phyloP scores from a whole-genome alignment of 108 stramenopile species.

The Phaeodactylum tricornutum region DNA sequence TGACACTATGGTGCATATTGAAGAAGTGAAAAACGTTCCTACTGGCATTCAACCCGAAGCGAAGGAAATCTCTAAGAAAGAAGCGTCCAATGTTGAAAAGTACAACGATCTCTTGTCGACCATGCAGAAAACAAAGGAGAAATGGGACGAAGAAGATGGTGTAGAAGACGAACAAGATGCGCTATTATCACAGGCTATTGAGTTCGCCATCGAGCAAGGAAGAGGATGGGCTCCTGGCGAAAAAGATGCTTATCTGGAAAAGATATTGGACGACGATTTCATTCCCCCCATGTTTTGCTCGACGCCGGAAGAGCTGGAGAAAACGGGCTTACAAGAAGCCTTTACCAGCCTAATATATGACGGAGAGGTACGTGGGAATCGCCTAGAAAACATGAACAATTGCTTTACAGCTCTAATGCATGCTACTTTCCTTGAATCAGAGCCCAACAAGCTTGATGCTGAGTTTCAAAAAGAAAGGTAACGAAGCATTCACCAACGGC shows the following conservation, averaged over 20 bases:
- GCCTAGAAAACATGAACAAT: too few species aligned
- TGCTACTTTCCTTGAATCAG: too few species aligned
- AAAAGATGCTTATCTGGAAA: constrained; percentile 71
- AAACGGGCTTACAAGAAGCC: constrained; percentile 66
- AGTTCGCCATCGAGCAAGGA: constrained; percentile 71
- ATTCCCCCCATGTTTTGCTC: constrained; percentile 80
- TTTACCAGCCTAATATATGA: constrained; percentile 66
- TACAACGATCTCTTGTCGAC: constrained; percentile 42
- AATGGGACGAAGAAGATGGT: constrained; percentile 54
- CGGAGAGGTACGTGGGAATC: constrained; percentile 55
- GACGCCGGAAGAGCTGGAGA: constrained; percentile 59
- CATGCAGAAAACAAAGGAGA: constrained; percentile 43
- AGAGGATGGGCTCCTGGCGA: constrained; percentile 82
- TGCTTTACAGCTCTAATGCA: too few species aligned
- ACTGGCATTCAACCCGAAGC: neutral
- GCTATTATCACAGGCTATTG: constrained; percentile 78
- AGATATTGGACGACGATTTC: constrained; percentile 76
- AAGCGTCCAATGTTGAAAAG: constrained; percentile 2
- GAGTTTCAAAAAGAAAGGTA: constrained; percentile 63
- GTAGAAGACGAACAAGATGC: constrained; percentile 37
- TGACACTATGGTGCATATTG: neutral
- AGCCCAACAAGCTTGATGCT: constrained; percentile 64
- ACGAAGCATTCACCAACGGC: constrained; percentile 60
- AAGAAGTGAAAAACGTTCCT: neutral
- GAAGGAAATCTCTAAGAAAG: neutral